Conservation (phyloP, 257 asterid genomes). For the Solanum infundibuliforme region DNA sequence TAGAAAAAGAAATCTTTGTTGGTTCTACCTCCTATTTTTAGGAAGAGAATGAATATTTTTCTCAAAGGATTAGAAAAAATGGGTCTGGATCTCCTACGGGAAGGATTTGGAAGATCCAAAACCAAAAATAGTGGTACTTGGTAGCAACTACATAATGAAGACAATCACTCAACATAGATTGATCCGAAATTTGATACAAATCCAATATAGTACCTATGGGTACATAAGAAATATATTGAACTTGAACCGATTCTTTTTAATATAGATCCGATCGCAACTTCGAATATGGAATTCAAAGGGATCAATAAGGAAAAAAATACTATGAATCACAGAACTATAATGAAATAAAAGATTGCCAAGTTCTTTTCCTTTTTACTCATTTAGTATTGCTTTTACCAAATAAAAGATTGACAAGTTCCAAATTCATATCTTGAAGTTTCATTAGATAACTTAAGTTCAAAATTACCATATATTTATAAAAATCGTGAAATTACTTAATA, state of each 20-base stretch:
- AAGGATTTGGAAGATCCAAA: neutral
- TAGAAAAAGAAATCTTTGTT: too few species aligned
- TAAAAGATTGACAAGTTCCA: neutral
- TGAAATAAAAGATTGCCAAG: neutral
- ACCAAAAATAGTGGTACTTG: neutral
- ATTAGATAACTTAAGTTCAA: neutral
- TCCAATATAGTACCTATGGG: too few species aligned
- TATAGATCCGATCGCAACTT: neutral
- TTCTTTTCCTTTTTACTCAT: neutral
- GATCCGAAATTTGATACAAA: neutral
- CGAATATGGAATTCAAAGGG: neutral
- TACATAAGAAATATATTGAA: too few species aligned
- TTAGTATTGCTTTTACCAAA: neutral
- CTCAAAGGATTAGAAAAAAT: neutral
- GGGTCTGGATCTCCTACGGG: neutral
- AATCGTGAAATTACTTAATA: neutral
- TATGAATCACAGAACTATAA: neutral
- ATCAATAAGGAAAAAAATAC: neutral
- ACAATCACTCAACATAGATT: neutral
- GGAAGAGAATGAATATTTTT: neutral
- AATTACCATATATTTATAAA: neutral
- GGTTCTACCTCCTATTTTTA: too few species aligned
- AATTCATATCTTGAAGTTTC: neutral
- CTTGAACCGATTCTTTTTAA: too few species aligned
- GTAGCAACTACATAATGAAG: neutral